These are phyloP conservation scores for Chenopodium suecicum DNA, from an alignment of 148 eudicot genomes.

Conservation along the genomic window DNA sequence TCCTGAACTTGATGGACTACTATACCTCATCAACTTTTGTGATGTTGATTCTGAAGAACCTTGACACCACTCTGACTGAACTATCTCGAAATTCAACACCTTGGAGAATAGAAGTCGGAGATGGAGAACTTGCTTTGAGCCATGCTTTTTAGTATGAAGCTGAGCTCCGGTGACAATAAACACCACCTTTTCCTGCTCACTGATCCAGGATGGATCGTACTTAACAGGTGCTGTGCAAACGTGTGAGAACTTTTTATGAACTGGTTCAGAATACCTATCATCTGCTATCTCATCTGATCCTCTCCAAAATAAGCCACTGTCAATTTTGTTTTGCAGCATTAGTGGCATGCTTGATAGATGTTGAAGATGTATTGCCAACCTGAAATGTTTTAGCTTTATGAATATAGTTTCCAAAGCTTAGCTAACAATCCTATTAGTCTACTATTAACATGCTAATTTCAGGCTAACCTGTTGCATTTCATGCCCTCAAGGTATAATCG, in stretches of 20 bases:
- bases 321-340: constrained; percentile 49
- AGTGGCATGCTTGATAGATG: constrained; percentile 59
- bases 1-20: constrained; percentile 43
- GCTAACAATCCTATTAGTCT: background rate
- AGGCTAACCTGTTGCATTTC: constrained; percentile 58
- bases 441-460: background rate
- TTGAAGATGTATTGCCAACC: constrained; percentile 79
- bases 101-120: constrained; percentile 60
- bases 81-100: constrained; percentile 35
- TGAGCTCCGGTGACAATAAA: constrained; percentile 87
- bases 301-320: constrained; percentile 42
- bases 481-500: constrained; percentile 78
- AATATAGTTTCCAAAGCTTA: background rate
- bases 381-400: constrained; percentile 29
- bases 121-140: constrained; percentile 52
- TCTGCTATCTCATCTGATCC: constrained; percentile 58
- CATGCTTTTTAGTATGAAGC: constrained; percentile 50
- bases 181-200: constrained; percentile 23
- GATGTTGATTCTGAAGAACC: constrained; percentile 36
- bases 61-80: constrained; percentile 59
- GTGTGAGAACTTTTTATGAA: constrained; percentile 71
- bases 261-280: constrained; percentile 47
- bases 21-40: constrained; percentile 42
- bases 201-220: constrained; percentile 48
- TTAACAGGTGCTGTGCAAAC: constrained; percentile 66